Evolutionary conservation across 2,329 filamentous ascomycete species (phyloP).

Genomic region (Penicillium sp.): DNA sequence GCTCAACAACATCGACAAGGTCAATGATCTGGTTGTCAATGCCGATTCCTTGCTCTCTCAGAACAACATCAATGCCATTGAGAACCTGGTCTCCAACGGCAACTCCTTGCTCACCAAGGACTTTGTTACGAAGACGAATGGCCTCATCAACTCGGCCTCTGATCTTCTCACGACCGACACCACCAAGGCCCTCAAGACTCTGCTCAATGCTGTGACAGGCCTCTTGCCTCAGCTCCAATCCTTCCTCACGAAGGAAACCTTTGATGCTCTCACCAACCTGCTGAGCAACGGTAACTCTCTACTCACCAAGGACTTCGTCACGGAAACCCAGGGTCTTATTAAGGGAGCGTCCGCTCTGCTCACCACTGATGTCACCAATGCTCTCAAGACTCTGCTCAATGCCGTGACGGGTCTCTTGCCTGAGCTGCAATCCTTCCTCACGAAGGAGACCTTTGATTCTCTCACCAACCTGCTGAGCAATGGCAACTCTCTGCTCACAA

Average conservation of each 20-base stretch:
- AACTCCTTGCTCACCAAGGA: constrained; percentile 33
- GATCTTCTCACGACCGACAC: constrained; percentile 19
- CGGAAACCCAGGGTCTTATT: constrained; percentile 26
- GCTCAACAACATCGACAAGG: constrained; percentile 34
- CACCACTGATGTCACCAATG: constrained; percentile 24
- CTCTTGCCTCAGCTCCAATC: constrained; percentile 26
- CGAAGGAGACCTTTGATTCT: constrained; percentile 20
- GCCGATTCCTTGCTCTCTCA: constrained; percentile 33
- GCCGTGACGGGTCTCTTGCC: constrained; percentile 24
- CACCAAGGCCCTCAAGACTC: constrained; percentile 25
- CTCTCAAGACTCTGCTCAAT: constrained; percentile 26
- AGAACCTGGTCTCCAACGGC: constrained; percentile 32
- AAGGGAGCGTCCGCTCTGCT: constrained; percentile 25
- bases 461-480: constrained; percentile 22
- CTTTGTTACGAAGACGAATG: constrained; percentile 24
- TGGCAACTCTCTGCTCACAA: constrained; percentile 26
- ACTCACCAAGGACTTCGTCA: constrained; percentile 27
- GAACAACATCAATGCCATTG: constrained; percentile 33
- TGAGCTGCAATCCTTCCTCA: constrained; percentile 26
- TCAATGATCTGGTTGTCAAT: constrained; percentile 37
- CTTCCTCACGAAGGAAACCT: constrained; percentile 24
- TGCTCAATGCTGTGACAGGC: constrained; percentile 20
- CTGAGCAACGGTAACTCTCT: constrained; percentile 28
- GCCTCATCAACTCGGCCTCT: constrained; percentile 22
- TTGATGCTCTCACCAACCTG: constrained; percentile 24